Base-by-base conservation (phyloP, 345 rosid genomes). In the Reutealis trisperma region DNA sequence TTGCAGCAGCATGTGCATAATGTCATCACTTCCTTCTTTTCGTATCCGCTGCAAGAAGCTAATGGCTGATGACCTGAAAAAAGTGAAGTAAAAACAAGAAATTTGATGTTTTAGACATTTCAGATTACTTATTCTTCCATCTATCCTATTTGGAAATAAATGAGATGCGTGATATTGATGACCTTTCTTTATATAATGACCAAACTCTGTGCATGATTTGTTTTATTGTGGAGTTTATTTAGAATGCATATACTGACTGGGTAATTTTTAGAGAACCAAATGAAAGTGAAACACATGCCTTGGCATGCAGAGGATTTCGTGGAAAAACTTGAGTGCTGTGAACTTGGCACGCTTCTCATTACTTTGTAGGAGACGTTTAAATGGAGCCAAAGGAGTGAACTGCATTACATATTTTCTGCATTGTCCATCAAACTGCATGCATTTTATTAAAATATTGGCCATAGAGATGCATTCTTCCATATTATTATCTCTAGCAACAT, bases 381-480 rank as follows among this genome's bases (percentile, higher is more conserved):
- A 88, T 73, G 96, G 92, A 83, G 90, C 86, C 70, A 94, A 76
- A 57, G 88, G 84, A 79, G 89, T 80, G 70, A 78, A 77, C 63
- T 88, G 87, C 37, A 90, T 84, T 76, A 95, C 71, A 76, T 82
- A 72, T 77, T 79, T 84, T 79, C 97, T 90, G 88, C 93, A 86
- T 24, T 86, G 84, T 67, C 96, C 98, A 83, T 91, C 97, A 84
- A 90, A 90, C 72, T 91, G 90, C 93, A 95, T 95, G 63, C 99
- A 93, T 76, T 90, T 93, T 5, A 91, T 87, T 34, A 95, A 81
- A 81, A 95, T 81, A 63, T 86, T 95, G 6, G 94, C 91, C 79
- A 93, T 84, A 22, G 94, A 87, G 64, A 88, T 83, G 71, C 85
- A 84, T 74, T 87, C 94, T 71, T 86, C 89, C 58, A 82, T 68